These are phyloP conservation scores for Neonectria ditissima DNA, from an alignment of 2,329 filamentous ascomycete genomes.

Conservation along the genomic window DNA sequence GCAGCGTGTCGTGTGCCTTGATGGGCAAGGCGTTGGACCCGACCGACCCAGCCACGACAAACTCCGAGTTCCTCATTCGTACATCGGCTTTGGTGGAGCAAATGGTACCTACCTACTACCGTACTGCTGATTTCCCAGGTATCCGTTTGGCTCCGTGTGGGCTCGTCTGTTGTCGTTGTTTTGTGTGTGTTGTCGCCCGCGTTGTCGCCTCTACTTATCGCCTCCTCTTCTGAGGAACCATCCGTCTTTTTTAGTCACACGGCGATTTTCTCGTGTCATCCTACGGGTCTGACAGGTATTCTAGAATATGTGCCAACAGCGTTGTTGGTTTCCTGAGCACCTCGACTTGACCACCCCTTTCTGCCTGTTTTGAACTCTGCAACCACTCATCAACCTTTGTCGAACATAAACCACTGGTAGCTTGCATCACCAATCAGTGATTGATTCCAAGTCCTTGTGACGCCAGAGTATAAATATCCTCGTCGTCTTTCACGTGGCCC, in stretches of 20 bases:
- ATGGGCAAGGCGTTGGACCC: constrained; percentile 15
- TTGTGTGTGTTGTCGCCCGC: constrained; percentile 1
- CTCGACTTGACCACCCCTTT: background rate
- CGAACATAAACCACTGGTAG: background rate
- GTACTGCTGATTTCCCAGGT: background rate
- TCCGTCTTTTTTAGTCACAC: constrained; percentile 22
- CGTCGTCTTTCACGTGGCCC: background rate
- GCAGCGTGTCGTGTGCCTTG: constrained; percentile 34
- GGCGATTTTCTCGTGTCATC: background rate
- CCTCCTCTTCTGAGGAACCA: constrained; percentile 9
- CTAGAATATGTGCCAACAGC: background rate
- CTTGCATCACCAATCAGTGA: background rate
- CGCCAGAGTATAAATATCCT: background rate
- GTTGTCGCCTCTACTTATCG: background rate
- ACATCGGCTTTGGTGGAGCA: constrained; percentile 12
- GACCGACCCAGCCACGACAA: constrained; percentile 35
- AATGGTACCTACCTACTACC: constrained; percentile 1
- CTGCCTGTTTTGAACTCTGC: background rate
- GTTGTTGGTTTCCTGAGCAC: constrained; percentile 16
- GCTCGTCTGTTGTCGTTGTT: constrained; percentile 3
- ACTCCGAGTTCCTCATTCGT: constrained; percentile 34
- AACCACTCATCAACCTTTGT: background rate
- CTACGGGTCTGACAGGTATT: background rate
- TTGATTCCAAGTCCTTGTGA: background rate
- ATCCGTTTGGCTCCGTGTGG: background rate